Evolutionary conservation across 2,329 filamentous ascomycete genomes (phyloP).

Genomic region (Apiospora saccharicola): DNA sequence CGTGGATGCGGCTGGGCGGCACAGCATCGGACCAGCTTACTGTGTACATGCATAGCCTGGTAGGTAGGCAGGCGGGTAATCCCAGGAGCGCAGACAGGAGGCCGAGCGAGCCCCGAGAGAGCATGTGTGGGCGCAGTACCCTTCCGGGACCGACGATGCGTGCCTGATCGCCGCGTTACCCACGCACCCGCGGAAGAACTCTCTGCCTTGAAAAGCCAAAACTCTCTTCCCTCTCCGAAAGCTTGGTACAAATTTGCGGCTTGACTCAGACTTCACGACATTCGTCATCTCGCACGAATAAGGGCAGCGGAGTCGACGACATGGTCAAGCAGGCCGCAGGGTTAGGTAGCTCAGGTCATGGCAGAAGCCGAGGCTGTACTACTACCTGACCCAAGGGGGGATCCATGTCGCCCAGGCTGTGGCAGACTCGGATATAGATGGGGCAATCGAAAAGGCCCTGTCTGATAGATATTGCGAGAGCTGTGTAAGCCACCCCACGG

Average conservation of each 20-base stretch:
- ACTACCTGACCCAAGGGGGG: not conserved
- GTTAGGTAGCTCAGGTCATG: not conserved
- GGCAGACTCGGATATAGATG: conserved; percentile 19
- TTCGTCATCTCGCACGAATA: conserved; percentile 17
- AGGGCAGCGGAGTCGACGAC: conserved; percentile 6
- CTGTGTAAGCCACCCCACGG: not conserved
- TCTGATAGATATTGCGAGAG: conserved; percentile 4
- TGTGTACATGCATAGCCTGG: not conserved
- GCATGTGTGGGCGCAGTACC: not conserved
- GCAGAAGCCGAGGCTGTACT: conserved; percentile 8
- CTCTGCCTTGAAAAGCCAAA: not conserved
- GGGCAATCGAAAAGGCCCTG: not conserved
- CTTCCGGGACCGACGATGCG: conserved; percentile 1
- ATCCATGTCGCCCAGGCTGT: not conserved
- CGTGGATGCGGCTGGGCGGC: not conserved
- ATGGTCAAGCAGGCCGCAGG: not conserved
- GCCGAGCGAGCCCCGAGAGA: conserved; percentile 10
- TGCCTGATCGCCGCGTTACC: not conserved
- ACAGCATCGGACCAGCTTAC: not conserved
- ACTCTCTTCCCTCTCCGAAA: not conserved
- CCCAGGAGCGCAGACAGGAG: not conserved
- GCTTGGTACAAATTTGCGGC: not conserved
- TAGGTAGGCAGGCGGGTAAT: too few relatives aligned
- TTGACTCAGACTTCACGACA: conserved; percentile 3
- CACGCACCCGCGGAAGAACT: not conserved